Evolutionary conservation across 2,329 filamentous ascomycete genomes (phyloP), one percentile per base, ranked within the genome.

Genomic region (Claviceps sp.): DNA sequence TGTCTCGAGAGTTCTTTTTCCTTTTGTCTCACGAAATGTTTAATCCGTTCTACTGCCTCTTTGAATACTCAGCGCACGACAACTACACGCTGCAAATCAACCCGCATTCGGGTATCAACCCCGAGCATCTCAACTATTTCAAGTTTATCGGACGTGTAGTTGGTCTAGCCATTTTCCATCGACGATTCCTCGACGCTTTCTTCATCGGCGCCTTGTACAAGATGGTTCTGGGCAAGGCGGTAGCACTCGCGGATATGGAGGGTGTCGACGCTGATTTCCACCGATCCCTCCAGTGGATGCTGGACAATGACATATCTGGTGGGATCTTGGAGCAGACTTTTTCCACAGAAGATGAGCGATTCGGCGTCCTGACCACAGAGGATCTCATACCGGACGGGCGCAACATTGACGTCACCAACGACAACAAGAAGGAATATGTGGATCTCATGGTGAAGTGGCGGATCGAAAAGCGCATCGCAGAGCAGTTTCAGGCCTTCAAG

Each of bases 11-110:
- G 71, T 98, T 98, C 76, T 98, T 98, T 77, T 98, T 98, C 82
- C 76, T 98, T 42, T 81, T 98, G 52, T 97, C 91, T 16, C 93
- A 98, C 72, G 93, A 98, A 74, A 98, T 98, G 93, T 98, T 98
- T 75, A 98, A 98, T 69, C 93, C 93, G 36, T 98, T 98, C 73
- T 98, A 98, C 74, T 98, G 93, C 68, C 77, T 98, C 51, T 98
- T 98, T 75, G 93, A 98, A 72, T 98, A 98, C 70, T 97, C 93
- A 26, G 93, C 93, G 41, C 93, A 98, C 75, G 93, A 98, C 81
- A 98, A 98, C 73, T 98, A 98, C 73, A 98, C 93, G 34, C 85
- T 98, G 52, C 93, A 98, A 72, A 98, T 98, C 75, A 98, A 98
- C 73, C 93, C 93, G 46, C 93, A 98, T 70, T 98, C 93, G 20